Evolutionary conservation across 2,329 filamentous ascomycete genomes (phyloP), one percentile per base, ranked within the genome.

Genomic region (Ophiocordyceps unilateralis): DNA sequence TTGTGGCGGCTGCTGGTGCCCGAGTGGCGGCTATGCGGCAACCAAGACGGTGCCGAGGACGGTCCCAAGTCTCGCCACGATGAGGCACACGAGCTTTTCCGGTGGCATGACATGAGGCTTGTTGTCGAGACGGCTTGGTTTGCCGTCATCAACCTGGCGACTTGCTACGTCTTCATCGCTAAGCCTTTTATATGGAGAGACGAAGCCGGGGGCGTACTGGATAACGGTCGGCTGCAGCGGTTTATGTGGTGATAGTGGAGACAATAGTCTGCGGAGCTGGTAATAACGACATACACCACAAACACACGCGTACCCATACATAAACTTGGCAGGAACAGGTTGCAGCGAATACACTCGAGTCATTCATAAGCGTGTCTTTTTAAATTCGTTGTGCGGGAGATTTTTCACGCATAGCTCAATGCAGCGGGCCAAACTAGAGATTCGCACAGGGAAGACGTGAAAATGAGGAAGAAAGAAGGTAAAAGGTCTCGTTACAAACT

Each of bases 1-100:
- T 78, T 95, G 53, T 96, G 88, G 85, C 74, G 91, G 1, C 63
- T 96, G 8, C 73, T 93, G 53, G 64, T 93, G 1, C 85, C 85
- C 0, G 59, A 68, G 42, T 66, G 64, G 64, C 49, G 50, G 24
- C 34, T 54, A 5, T 48, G 52, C 30, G 49, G 52, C 21, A 51
- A 54, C 9, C 12, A 24, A 5, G 39, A 26, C 39, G 38, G 22
- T 21, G 38, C 11, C 15, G 3, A 11, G 14, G 17, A 24, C 20
- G 20, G 15, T 5, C 9, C 42, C 4, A 34, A 37, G 6, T 48
- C 48, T 5, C 1, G 4, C 10, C 34, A 43, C 10, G 44, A 30
- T 7, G 40, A 40, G 9, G 15, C 46, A 1, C 24, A 50, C 1
- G 26, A 17, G 1, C 40, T 50, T 11, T 48, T 53, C 17, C 40